A percentile compares a stretch with the other conserved stretches of the same genome.
These are phyloP conservation scores for Sarcomyxa edulis DNA, from an alignment of 768 basidiomycete genomes.

Conservation along the genomic window DNA sequence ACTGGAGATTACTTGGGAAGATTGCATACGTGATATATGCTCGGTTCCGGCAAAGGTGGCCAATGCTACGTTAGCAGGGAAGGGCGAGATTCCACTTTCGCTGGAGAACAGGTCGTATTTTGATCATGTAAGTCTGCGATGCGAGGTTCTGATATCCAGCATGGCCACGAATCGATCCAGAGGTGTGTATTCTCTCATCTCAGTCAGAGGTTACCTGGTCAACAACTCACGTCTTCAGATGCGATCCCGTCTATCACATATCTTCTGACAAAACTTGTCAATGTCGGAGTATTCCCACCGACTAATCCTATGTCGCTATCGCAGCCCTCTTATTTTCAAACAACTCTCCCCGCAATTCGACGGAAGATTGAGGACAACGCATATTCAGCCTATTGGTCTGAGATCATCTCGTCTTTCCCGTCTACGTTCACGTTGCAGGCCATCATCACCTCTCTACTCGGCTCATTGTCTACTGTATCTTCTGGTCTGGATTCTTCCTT, in stretches of 20 bases:
- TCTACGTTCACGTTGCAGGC: slow-evolving; percentile 50
- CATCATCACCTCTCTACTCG: slow-evolving; percentile 55
- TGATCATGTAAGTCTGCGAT: slow-evolving; percentile 43
- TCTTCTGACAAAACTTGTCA: slow-evolving; percentile 62
- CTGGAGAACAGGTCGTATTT: slow-evolving; percentile 59
- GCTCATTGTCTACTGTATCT: slow-evolving; percentile 33
- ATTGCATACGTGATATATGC: slow-evolving; percentile 59
- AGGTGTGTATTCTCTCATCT: slow-evolving; percentile 37
- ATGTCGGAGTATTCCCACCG: slow-evolving; percentile 60
- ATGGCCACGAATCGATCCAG: slow-evolving; percentile 28
- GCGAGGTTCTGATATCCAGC: slow-evolving; percentile 44
- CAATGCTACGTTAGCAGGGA: slow-evolving; percentile 51
- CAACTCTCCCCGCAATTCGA: slow-evolving; percentile 45
- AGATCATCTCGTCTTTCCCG: slow-evolving; percentile 38
- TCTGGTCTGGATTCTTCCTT: slow-evolving; percentile 19
- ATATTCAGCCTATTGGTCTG: slow-evolving; percentile 50
- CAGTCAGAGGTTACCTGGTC: background rate
- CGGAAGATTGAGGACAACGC: slow-evolving; percentile 19
- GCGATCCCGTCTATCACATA: slow-evolving; percentile 39
- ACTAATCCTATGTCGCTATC: slow-evolving; percentile 44
- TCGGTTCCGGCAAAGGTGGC: slow-evolving; percentile 74
- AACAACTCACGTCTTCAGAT: slow-evolving; percentile 21
- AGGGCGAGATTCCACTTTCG: slow-evolving; percentile 32
- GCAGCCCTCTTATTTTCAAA: slow-evolving; percentile 67
- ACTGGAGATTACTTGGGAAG: slow-evolving; percentile 60